These are phyloP conservation scores for Durusdinium trenchii DNA, from an alignment of 73 alveolate species.

Conservation along the genomic window DNA sequence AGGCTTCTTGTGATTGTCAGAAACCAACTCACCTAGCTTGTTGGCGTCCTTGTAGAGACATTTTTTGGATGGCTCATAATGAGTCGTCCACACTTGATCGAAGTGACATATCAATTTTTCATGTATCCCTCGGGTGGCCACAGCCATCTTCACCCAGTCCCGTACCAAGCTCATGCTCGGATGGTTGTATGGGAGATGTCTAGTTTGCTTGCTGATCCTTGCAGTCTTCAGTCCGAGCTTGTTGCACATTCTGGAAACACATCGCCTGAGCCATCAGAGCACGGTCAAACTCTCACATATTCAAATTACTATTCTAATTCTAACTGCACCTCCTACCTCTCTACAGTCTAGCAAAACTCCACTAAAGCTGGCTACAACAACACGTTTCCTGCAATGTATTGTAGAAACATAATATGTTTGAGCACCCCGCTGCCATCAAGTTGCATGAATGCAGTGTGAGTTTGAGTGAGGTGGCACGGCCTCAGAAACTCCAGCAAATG, in stretches of 20 bases:
- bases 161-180: background rate
- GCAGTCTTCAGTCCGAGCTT: background rate
- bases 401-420: no score
- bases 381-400: no score
- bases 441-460: no score
- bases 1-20: background rate
- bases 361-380: no score
- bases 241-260: background rate
- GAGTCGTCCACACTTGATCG: slow-evolving; percentile 27
- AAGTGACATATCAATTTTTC: background rate
- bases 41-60: background rate
- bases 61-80: background rate
- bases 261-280: background rate
- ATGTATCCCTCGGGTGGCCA: background rate
- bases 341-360: no score
- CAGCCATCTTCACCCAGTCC: background rate
- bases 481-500: background rate
- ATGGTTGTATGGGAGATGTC: background rate
- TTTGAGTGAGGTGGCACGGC: background rate
- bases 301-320: no score
- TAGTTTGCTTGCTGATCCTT: background rate
- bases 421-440: no score
- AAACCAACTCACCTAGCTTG: background rate
- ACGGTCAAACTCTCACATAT: no score
- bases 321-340: no score